phyloP scores from a whole-genome alignment of 441 rosid genomes.

The Euphorbia schlechtendalii region DNA sequence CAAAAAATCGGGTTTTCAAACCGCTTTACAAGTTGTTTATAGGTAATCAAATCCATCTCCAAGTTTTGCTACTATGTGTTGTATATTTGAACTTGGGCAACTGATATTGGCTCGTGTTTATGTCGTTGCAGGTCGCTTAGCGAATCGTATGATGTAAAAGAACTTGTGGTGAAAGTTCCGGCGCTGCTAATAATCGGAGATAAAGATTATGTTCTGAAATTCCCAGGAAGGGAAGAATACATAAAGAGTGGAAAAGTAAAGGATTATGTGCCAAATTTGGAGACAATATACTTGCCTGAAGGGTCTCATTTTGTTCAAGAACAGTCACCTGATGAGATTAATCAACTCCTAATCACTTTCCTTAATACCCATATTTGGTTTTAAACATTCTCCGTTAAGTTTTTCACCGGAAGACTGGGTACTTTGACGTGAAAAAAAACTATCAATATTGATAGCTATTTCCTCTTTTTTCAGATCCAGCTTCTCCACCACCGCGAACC shows the following conservation, averaged over 20 bases:
- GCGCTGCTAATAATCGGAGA: constrained; percentile 43
- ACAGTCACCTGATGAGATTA: constrained; percentile 46
- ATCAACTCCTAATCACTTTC: constrained; percentile 41
- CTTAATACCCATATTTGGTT: constrained; percentile 31
- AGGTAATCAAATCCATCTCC: constrained; percentile 8
- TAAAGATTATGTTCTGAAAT: constrained; percentile 40
- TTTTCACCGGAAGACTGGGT: too few species aligned
- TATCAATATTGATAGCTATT: too few species aligned
- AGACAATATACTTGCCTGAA: constrained; percentile 36
- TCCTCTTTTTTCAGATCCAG: too few species aligned
- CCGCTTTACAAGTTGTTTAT: constrained; percentile 50
- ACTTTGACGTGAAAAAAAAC: too few species aligned
- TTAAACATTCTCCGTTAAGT: constrained; percentile 1
- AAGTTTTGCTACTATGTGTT: too few species aligned
- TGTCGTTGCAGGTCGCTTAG: constrained; percentile 26
- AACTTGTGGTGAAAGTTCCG: constrained; percentile 31
- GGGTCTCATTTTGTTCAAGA: constrained; percentile 59
- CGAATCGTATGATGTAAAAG: constrained; percentile 23
- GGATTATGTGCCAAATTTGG: constrained; percentile 38
- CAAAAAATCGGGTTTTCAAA: constrained; percentile 46
- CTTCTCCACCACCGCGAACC: too few species aligned
- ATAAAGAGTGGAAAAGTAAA: constrained; percentile 33
- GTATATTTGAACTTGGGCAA: too few species aligned
- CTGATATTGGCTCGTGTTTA: not conserved
- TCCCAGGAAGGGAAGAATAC: constrained; percentile 42